phyloP scores from a whole-genome alignment of 1,284 basidiomycete genomes.

The Pholiota adiposa region DNA sequence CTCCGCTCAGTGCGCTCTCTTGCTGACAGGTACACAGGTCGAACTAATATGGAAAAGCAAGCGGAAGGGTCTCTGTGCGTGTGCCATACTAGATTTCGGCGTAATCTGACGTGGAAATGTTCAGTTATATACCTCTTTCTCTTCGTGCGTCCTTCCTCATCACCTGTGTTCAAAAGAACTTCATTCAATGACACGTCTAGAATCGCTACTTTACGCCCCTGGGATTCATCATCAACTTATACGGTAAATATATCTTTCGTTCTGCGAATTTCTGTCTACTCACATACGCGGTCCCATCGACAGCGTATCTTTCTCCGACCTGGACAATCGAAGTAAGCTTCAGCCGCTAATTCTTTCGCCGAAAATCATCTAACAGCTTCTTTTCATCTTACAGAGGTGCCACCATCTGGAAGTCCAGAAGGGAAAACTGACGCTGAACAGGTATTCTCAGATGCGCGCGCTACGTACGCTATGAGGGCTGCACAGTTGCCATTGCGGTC shows the following conservation, averaged over 20 bases:
- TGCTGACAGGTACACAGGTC: conserved; percentile 32
- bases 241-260: conserved; percentile 35
- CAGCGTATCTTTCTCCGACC: conserved; percentile 48
- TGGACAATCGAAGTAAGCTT: conserved; percentile 44
- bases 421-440: not conserved
- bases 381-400: not conserved
- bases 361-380: not conserved
- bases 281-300: not conserved
- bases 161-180: not conserved
- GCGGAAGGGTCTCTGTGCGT: conserved; percentile 48
- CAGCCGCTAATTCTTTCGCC: not conserved
- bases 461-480: conserved; percentile 56
- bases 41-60: conserved; percentile 54
- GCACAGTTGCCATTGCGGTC: conserved; percentile 51
- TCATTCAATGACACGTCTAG: conserved; percentile 23
- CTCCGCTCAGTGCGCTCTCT: not conserved
- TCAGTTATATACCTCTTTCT: conserved; percentile 53
- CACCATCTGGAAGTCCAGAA: not conserved
- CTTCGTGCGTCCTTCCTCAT: conserved; percentile 36
- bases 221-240: conserved; percentile 52
- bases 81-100: not conserved
- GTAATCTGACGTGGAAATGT: not conserved
- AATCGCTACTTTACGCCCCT: conserved; percentile 56
- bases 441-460: conserved; percentile 41
- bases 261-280: not conserved